phyloP scores from a whole-genome alignment of 768 basidiomycete genomes.

The Leccinum barrowsii region DNA sequence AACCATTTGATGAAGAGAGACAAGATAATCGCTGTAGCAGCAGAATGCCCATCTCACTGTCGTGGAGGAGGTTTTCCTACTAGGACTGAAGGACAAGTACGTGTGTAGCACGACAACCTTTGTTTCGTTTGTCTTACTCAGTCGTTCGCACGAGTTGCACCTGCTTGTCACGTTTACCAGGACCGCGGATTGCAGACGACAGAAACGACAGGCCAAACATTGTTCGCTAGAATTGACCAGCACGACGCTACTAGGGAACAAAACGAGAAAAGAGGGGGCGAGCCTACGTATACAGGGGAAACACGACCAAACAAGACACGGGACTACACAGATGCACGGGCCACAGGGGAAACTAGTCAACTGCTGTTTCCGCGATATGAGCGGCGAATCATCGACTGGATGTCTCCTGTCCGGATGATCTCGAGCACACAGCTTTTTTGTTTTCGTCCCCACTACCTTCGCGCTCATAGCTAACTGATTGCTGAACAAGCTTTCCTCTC shows the following conservation, averaged over 20 bases:
- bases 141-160: slow-evolving; percentile 5
- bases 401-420: slow-evolving; percentile 2
- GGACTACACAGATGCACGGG: too few species aligned
- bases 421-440: slow-evolving; percentile 4
- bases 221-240: too few species aligned
- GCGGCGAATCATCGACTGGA: slow-evolving; percentile 4
- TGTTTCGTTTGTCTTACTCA: slow-evolving; percentile 2
- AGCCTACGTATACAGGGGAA: too few species aligned
- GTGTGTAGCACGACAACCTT: slow-evolving; percentile 39
- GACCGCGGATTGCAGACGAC: too few species aligned
- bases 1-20: slow-evolving; percentile 69
- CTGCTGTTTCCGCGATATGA: slow-evolving; percentile 15
- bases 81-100: slow-evolving; percentile 96
- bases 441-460: not conserved
- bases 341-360: too few species aligned
- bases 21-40: slow-evolving; percentile 62
- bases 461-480: slow-evolving; percentile 18
- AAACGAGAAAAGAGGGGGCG: too few species aligned
- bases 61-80: slow-evolving; percentile 92
- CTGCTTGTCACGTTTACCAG: not conserved
- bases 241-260: too few species aligned
- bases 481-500: slow-evolving; percentile 78
- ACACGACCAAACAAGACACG: too few species aligned
- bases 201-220: too few species aligned
- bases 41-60: slow-evolving; percentile 84